Base-by-base conservation (phyloP, 176 grass and related monocot genomes). In the Phyllostachys edulis region DNA sequence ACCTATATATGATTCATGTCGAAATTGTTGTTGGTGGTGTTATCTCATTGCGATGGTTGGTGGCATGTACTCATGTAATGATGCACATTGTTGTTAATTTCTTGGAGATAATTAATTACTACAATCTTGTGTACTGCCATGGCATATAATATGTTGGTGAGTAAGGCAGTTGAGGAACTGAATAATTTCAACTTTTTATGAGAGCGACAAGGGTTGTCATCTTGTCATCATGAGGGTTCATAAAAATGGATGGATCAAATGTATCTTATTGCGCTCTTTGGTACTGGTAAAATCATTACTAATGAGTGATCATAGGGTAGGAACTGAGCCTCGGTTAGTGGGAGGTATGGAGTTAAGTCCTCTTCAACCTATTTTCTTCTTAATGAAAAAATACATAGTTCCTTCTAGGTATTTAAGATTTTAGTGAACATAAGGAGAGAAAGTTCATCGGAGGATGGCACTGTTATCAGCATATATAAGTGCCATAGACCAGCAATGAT, bases 201-300 rank as follows among this genome's bases (percentile, higher is more conserved):
- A 85, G 50, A 41, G 20, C 27, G 75, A 50, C 29, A 82, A 65
- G 37, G 66, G 71, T 20, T 68, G 62, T 10, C 71, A 82, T 76
- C 39, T 20, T 68, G 62, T 10, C 71, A 82, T 87, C 39, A 87
- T 81, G 71, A 78, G 54, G 5, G 39, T 64, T 65, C 27, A 60
- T 55, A 23, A 49, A 72, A 64, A 69, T 57, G 49, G 82, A 85
- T 64, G 45, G 59, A 20, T 63, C 39, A 64, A 44, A 5, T 41
- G 40, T 75, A 18, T 39, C 44, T 65, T 82, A 71, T 46, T 89
- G 82, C 46, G 64, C 83, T 46, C 44, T 61, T 82, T 81, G 56
- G 55, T 89, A 78, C 16, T 70, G 64, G 17, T 46, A 55, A 89
- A 20, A 81, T 85, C 78, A 82, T 90, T 82, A 29, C 64, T 70